Percentiles rank a stretch among this genome's conserved stretches.
phyloP scores from a whole-genome alignment of 108 stramenopile species.

The Cyclotella atomus region DNA sequence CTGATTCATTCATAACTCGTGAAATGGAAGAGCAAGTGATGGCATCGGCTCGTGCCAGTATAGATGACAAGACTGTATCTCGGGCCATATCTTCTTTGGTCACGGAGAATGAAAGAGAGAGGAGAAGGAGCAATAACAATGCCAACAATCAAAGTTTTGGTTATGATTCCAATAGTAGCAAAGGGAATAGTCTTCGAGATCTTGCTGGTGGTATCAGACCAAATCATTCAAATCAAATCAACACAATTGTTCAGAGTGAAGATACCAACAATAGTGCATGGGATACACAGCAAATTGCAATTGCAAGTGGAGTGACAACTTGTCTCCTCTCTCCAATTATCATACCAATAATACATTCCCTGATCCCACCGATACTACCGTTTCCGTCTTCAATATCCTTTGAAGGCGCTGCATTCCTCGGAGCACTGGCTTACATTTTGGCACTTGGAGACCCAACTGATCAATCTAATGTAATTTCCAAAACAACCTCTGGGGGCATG shows the following conservation, averaged over 20 bases:
- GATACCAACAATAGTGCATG: constrained; percentile 20
- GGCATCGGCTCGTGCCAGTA: constrained; percentile 34
- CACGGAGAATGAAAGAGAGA: neutral
- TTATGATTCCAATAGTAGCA: neutral
- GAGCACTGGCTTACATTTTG: constrained; percentile 41
- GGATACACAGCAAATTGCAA: constrained; percentile 47
- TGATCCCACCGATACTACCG: constrained; percentile 42
- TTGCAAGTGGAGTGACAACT: constrained; percentile 43
- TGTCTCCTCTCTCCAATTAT: constrained; percentile 40
- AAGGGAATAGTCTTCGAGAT: constrained; percentile 4
- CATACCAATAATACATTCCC: constrained; percentile 37
- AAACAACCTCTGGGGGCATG: constrained; percentile 9
- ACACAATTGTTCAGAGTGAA: neutral
- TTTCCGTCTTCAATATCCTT: constrained; percentile 47
- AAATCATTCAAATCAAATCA: neutral
- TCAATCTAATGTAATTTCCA: constrained; percentile 31
- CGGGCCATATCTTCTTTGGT: constrained; percentile 36
- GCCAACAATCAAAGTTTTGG: neutral
- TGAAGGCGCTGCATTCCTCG: constrained; percentile 44
- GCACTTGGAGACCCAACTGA: constrained; percentile 44
- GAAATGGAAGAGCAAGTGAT: constrained; percentile 39
- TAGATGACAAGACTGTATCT: constrained; percentile 36
- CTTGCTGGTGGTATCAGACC: constrained; percentile 5
- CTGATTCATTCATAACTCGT: constrained; percentile 21
- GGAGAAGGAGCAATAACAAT: neutral